Conservation (phyloP, 352 stramenopile genomes). For the Pythium plurisporium region DNA sequence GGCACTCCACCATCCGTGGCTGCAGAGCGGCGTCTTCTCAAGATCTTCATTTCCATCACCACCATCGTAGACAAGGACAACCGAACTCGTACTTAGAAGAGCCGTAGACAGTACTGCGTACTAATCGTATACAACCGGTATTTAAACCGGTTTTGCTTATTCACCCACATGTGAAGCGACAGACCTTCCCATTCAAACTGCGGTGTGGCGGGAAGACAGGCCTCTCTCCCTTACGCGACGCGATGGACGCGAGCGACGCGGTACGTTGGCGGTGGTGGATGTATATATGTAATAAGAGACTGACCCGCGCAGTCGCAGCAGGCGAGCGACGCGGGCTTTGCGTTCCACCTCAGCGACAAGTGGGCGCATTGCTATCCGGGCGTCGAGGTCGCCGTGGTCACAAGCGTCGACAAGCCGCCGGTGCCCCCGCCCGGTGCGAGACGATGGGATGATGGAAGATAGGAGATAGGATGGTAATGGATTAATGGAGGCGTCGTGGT, state of each 20-base stretch:
- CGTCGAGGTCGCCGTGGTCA: constrained; percentile 53
- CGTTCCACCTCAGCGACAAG: constrained; percentile 33
- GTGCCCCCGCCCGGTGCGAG: constrained; percentile 46
- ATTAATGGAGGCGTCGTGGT: too few species aligned
- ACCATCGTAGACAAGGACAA: too few species aligned
- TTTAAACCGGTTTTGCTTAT: constrained; percentile 2
- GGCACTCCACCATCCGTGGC: constrained; percentile 61
- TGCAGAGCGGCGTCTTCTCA: constrained; percentile 61
- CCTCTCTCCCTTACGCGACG: background rate
- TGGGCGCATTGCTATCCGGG: constrained; percentile 57
- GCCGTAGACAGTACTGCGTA: background rate
- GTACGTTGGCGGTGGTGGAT: background rate
- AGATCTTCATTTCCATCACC: background rate
- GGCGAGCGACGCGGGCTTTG: background rate
- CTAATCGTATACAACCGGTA: background rate
- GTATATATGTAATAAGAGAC: too few species aligned
- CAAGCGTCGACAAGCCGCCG: constrained; percentile 41
- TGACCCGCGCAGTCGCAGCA: too few species aligned
- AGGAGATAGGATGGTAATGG: background rate
- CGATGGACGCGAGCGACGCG: background rate
- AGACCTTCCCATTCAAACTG: background rate
- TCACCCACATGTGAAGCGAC: background rate
- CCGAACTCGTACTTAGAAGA: constrained; percentile 28
- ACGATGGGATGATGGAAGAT: background rate
- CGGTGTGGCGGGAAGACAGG: background rate